Conservation (phyloP, 108 stramenopile genomes). For the Fistulifera pelliculosa region DNA sequence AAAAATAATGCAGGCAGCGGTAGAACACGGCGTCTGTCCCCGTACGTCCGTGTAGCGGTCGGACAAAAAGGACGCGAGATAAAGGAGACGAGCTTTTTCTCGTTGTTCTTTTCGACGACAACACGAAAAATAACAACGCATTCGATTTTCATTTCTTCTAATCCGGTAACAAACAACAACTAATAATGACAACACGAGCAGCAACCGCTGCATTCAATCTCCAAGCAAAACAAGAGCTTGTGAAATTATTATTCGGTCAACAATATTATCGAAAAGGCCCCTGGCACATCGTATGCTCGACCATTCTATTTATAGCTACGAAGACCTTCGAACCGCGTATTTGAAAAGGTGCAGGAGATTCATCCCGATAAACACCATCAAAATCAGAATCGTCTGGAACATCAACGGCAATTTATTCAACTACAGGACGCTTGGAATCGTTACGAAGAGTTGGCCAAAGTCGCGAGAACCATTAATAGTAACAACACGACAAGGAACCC, state of each 20-base stretch:
- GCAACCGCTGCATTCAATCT: conserved; percentile 17
- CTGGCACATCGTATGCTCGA: conserved; percentile 32
- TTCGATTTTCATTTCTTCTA: too few species aligned
- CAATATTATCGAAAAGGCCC: conserved; percentile 18
- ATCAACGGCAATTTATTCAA: conserved; percentile 35
- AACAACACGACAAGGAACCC: conserved; percentile 10
- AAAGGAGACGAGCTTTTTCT: too few species aligned
- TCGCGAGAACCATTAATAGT: conserved; percentile 14
- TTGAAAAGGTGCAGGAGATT: conserved; percentile 43
- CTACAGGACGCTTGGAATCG: conserved; percentile 64
- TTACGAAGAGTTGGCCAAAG: conserved; percentile 41
- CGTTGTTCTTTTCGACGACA: too few species aligned
- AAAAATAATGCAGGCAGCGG: too few species aligned
- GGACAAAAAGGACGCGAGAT: too few species aligned
- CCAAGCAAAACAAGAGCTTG: conserved; percentile 25
- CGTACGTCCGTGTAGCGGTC: too few species aligned
- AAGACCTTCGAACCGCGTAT: conserved; percentile 47
- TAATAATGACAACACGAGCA: conserved; percentile 12
- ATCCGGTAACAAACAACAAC: too few species aligned
- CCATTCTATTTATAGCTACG: conserved; percentile 32
- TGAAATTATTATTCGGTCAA: conserved; percentile 33
- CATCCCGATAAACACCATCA: conserved; percentile 46
- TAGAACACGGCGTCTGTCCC: too few species aligned
- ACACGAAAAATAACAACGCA: too few species aligned
- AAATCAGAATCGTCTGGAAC: conserved; percentile 5